Percentiles rank a stretch among this genome's conserved stretches.
These are phyloP conservation scores for Candida tropicalis DNA, from an alignment of 1,139 yeast genomes.

Conservation along the genomic window DNA sequence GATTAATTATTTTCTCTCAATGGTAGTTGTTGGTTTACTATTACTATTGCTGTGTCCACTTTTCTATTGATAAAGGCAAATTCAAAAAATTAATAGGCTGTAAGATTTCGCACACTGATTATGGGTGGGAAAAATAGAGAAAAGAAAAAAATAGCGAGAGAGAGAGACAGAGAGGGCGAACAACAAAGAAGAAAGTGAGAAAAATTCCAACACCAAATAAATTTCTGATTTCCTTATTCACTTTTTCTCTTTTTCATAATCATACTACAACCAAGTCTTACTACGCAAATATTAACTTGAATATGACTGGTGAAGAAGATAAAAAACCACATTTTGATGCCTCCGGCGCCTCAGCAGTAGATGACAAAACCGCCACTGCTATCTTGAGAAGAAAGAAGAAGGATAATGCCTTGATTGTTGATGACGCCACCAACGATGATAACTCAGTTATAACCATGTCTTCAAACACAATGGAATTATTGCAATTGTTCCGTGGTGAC, in stretches of 20 bases:
- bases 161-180: background rate
- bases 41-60: too few relatives aligned
- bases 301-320: constrained; percentile 32
- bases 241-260: background rate
- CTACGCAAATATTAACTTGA: background rate
- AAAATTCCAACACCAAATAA: constrained; percentile 5
- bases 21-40: too few relatives aligned
- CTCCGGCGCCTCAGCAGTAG: constrained; percentile 48
- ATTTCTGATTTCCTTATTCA: constrained; percentile 7
- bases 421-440: constrained; percentile 96
- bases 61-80: too few relatives aligned
- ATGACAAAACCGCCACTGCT: constrained; percentile 95
- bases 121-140: too few relatives aligned
- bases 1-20: too few relatives aligned
- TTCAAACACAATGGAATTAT: constrained; percentile 90
- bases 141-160: too few relatives aligned
- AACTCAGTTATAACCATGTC: constrained; percentile 95
- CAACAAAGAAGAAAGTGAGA: background rate
- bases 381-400: constrained; percentile 97
- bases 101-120: too few relatives aligned
- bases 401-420: constrained; percentile 91
- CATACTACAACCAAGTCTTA: background rate
- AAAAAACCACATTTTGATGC: constrained; percentile 49
- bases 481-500: constrained; percentile 96
- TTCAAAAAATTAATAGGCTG: too few relatives aligned